These are phyloP conservation scores for Macrophomina pseudophaseolina DNA, from an alignment of 2,329 filamentous ascomycete species.

Conservation along the genomic window DNA sequence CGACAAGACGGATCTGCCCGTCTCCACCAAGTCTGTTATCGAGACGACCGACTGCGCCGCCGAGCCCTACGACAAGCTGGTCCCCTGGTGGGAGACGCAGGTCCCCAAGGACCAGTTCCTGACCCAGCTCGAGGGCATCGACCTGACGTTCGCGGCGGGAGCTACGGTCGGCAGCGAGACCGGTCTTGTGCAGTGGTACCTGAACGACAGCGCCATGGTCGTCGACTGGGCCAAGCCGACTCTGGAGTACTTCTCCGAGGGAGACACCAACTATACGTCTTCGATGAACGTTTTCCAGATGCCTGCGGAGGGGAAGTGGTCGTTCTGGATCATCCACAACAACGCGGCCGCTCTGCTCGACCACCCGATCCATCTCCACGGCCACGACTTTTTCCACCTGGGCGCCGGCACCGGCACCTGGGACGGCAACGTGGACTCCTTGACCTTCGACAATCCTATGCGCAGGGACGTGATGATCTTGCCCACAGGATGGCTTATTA, in stretches of 20 bases:
- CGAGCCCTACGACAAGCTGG: constrained; percentile 43
- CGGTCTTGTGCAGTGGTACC: constrained; percentile 43
- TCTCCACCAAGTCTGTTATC: not conserved
- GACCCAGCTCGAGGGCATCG: constrained; percentile 28
- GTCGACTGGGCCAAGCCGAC: constrained; percentile 46
- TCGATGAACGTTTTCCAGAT: constrained; percentile 40
- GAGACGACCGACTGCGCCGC: constrained; percentile 30
- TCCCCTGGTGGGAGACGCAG: constrained; percentile 35
- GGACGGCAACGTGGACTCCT: constrained; percentile 37
- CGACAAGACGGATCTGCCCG: constrained; percentile 27
- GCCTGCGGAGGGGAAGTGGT: constrained; percentile 43
- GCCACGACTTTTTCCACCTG: constrained; percentile 50
- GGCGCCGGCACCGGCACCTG: constrained; percentile 42
- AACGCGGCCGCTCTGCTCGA: constrained; percentile 39
- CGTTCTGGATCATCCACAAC: constrained; percentile 55
- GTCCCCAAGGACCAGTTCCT: constrained; percentile 24
- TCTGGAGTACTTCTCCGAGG: constrained; percentile 42
- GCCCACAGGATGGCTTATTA: constrained; percentile 51
- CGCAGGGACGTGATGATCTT: constrained; percentile 47
- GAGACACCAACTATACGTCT: constrained; percentile 31
- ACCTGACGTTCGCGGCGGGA: constrained; percentile 29
- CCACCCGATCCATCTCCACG: constrained; percentile 49
- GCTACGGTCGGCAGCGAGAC: not conserved
- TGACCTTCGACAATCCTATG: constrained; percentile 46
- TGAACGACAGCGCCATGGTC: constrained; percentile 43